phyloP scores from a whole-genome alignment of 2,329 filamentous ascomycete genomes.

The Decorospora gaudefroyi region DNA sequence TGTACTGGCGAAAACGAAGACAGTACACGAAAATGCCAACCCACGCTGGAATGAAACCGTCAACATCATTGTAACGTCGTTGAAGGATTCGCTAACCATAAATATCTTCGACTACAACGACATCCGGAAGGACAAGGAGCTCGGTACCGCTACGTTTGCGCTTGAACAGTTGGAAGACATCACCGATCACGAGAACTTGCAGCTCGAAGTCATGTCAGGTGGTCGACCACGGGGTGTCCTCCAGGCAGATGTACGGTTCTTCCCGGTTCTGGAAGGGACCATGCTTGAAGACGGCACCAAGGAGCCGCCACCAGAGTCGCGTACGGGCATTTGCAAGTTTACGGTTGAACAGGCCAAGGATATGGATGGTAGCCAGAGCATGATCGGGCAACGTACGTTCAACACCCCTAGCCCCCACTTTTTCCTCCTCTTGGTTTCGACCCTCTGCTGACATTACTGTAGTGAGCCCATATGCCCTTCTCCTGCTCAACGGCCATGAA shows the following conservation, averaged over 20 bases:
- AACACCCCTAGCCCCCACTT: background rate
- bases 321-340: conserved; percentile 92
- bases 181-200: conserved; percentile 78
- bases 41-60: conserved; percentile 97
- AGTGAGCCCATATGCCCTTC: conserved; percentile 83
- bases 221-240: conserved; percentile 83
- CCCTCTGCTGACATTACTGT: background rate
- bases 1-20: conserved; percentile 86
- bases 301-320: conserved; percentile 82
- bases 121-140: conserved; percentile 92
- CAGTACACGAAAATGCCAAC: conserved; percentile 78
- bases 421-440: no score
- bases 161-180: conserved; percentile 81
- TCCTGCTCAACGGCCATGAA: conserved; percentile 90
- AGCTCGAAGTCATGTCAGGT: conserved; percentile 80
- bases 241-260: conserved; percentile 85
- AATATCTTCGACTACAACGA: conserved; percentile 93
- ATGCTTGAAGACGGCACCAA: conserved; percentile 75
- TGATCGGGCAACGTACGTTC: conserved; percentile 69
- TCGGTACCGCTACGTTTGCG: conserved; percentile 82
- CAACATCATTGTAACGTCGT: conserved; percentile 90
- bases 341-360: conserved; percentile 96
- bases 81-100: conserved; percentile 84
- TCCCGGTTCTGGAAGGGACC: conserved; percentile 79
- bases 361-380: conserved; percentile 86